A percentile compares a stretch with the other conserved stretches of the same genome.
Evolutionary conservation across 768 basidiomycete genomes (phyloP).

Genomic region (Calocybe gangraenosa): DNA sequence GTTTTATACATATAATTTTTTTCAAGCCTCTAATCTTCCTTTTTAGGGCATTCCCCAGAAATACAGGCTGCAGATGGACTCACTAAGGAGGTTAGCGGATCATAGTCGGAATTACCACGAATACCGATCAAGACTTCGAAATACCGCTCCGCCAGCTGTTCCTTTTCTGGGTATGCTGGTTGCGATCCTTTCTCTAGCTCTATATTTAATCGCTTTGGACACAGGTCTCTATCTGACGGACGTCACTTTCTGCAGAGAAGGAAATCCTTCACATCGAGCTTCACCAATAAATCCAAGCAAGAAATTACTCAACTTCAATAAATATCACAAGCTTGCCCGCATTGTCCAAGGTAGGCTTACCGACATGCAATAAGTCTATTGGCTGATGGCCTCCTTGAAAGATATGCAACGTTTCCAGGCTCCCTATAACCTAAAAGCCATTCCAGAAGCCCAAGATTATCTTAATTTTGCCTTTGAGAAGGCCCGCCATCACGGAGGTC

Average conservation of each 20-base stretch:
- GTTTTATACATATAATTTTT: constrained; percentile 23
- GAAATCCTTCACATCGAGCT: constrained; percentile 81
- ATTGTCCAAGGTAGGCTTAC: constrained; percentile 67
- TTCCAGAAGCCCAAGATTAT: constrained; percentile 85
- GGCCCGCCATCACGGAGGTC: constrained; percentile 72
- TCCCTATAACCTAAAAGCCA: constrained; percentile 80
- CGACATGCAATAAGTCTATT: neutral
- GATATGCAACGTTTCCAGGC: constrained; percentile 94
- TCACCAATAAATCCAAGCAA: constrained; percentile 73
- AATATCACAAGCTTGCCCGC: constrained; percentile 86
- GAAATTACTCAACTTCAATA: constrained; percentile 92
- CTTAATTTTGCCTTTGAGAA: constrained; percentile 71
- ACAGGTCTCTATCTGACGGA: constrained; percentile 84
- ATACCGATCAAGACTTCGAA: constrained; percentile 84
- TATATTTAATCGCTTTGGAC: constrained; percentile 10
- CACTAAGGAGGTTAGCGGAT: constrained; percentile 82
- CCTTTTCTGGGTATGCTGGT: constrained; percentile 80
- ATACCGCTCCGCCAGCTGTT: constrained; percentile 87
- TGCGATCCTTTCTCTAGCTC: constrained; percentile 10
- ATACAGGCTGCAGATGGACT: constrained; percentile 73
- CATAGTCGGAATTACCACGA: constrained; percentile 88
- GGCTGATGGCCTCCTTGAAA: constrained; percentile 22
- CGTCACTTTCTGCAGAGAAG: constrained; percentile 93
- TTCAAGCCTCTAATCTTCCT: neutral
- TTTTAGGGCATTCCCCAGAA: constrained; percentile 79